Conservation (phyloP, 192 early-diverging fungal species). For the Umbelopsis vinacea region DNA sequence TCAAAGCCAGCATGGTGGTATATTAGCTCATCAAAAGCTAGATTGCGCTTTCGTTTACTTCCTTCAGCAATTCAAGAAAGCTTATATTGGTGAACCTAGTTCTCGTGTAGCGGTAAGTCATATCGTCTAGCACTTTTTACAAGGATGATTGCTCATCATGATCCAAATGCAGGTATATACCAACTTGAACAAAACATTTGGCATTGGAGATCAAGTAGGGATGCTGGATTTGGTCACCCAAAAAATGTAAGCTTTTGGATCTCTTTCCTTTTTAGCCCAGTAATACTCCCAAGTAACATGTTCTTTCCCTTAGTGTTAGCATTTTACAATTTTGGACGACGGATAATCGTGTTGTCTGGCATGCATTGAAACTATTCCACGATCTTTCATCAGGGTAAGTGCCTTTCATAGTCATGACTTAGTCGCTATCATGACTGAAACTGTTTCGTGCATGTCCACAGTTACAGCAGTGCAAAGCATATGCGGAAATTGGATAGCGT, state of each 20-base stretch:
- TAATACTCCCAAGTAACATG: conserved; percentile 37
- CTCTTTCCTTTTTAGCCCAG: not conserved
- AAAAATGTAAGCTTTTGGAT: conserved; percentile 55
- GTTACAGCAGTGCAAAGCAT: conserved; percentile 77
- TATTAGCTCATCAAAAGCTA: conserved; percentile 63
- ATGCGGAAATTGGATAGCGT: conserved; percentile 77
- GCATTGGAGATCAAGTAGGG: conserved; percentile 63
- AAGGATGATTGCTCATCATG: not conserved
- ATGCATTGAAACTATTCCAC: conserved; percentile 74
- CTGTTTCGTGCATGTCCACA: conserved; percentile 23
- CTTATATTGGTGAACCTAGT: conserved; percentile 78
- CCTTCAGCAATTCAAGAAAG: conserved; percentile 76
- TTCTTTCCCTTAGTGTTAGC: conserved; percentile 50
- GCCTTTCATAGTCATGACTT: too few species aligned
- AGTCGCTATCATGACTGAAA: not conserved
- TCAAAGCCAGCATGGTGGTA: conserved; percentile 51
- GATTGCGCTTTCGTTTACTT: conserved; percentile 84
- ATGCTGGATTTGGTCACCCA: conserved; percentile 69
- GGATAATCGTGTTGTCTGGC: conserved; percentile 58
- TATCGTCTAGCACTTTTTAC: too few species aligned
- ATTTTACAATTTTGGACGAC: conserved; percentile 68
- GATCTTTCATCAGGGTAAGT: conserved; percentile 66
- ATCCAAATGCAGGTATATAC: conserved; percentile 60
- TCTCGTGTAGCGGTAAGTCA: conserved; percentile 48
- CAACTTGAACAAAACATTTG: conserved; percentile 66